Evolutionary conservation across 257 asterid species (phyloP), one percentile per base, ranked within the genome.

Genomic region (Rubia yunnanensis): DNA sequence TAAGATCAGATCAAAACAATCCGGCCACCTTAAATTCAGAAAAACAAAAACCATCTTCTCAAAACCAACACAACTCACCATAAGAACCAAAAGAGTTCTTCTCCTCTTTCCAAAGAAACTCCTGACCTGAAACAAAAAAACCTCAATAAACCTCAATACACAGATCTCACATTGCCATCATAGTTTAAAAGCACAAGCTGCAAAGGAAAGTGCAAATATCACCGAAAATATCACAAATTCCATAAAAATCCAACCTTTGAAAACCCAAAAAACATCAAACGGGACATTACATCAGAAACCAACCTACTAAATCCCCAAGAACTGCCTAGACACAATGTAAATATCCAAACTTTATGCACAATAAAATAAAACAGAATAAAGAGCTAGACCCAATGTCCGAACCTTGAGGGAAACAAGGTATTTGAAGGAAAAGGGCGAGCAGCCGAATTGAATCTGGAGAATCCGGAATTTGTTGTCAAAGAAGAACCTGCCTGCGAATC

Each of bases 41-140:
- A 23, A 15, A 35, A 67, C 46, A n/a, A 22, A 4, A 38, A 1
- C 1, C 55, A 46, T 54, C 27, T 20, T 60, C 57, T 17, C 5
- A n/a, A 20, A 65, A 24, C 28, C 18, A 52, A 70, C 3, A 10
- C 28, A n/a, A 58, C 95, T 85, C 84, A 89, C 97, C 97, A 90
- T 89, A 23, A 65, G 69, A 72, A 75, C 73, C 70, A 67, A 23
- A 54, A 24, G 65, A 63, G 71, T 74, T 73, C 72, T 72, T 67
- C 74, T 73, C 74, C 74, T 67, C 79, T 30, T 74, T 72, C 72
- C 57, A 48, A 72, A 70, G 81, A 75, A 58, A 54, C 69, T 39
- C 62, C 85, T 95, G 83, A 95, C 34, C 68, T 41, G 79, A 63
- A 31, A 46, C 59, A 66, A 76, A 57, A 76, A 14, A n/a, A n/a